phyloP scores from a whole-genome alignment of 202 grass and related monocot genomes.

The Bolboschoenoplectus hybrid region DNA sequence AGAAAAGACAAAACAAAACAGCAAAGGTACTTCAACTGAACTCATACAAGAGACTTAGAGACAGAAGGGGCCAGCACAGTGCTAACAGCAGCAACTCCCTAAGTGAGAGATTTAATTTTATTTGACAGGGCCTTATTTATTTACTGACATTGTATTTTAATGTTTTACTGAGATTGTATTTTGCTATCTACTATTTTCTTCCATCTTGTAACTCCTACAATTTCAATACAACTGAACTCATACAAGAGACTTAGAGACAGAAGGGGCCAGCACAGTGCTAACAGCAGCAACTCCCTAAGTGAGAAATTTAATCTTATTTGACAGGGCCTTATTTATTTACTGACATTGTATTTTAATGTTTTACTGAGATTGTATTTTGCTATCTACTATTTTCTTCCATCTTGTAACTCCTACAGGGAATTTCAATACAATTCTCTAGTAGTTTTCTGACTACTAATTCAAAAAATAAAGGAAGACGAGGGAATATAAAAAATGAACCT shows the following conservation, averaged over 20 bases:
- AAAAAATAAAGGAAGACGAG: constrained; percentile 4
- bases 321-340: background rate
- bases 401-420: background rate
- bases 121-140: background rate
- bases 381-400: background rate
- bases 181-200: background rate
- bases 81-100: background rate
- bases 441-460: background rate
- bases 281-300: background rate
- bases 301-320: background rate
- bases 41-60: background rate
- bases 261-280: background rate
- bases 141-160: background rate
- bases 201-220: background rate
- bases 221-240: background rate
- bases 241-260: background rate
- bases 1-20: background rate
- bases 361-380: background rate
- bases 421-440: background rate
- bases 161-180: background rate
- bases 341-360: background rate
- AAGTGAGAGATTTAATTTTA: background rate
- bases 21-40: background rate
- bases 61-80: background rate
- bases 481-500: constrained; percentile 47